Conservation (phyloP, 2,329 filamentous ascomycete species). For the Cryphonectria parasitica region DNA sequence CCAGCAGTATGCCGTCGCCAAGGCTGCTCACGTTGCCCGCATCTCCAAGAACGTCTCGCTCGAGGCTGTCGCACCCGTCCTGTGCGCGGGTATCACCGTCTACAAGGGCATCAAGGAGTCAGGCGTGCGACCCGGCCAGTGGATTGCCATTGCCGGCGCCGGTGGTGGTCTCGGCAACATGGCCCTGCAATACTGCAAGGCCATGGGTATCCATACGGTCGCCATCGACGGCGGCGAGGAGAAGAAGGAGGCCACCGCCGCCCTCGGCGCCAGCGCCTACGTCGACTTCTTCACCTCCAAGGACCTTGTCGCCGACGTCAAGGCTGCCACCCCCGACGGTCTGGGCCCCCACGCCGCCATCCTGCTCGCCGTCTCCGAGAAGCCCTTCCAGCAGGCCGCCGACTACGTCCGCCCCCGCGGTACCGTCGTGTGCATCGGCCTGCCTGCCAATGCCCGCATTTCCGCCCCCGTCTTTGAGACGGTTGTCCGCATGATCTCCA, state of each 20-base stretch:
- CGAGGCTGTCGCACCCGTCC: slow-evolving; percentile 68
- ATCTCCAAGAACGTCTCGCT: slow-evolving; percentile 66
- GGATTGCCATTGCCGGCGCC: slow-evolving; percentile 74
- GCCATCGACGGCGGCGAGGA: slow-evolving; percentile 84
- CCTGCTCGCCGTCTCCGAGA: slow-evolving; percentile 83
- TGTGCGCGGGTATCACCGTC: slow-evolving; percentile 76
- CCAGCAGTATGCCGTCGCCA: slow-evolving; percentile 72
- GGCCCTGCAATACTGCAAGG: slow-evolving; percentile 85
- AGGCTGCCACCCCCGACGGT: slow-evolving; percentile 77
- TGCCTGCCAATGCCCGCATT: slow-evolving; percentile 80
- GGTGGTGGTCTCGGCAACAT: slow-evolving; percentile 73
- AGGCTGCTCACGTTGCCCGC: slow-evolving; percentile 70
- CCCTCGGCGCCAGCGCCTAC: slow-evolving; percentile 72
- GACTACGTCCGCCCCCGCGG: slow-evolving; percentile 85
- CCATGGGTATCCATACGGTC: slow-evolving; percentile 82
- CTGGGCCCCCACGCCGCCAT: slow-evolving; percentile 87
- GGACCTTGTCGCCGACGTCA: slow-evolving; percentile 83
- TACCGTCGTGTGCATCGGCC: slow-evolving; percentile 83
- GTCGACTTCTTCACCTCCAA: slow-evolving; percentile 79
- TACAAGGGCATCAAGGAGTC: slow-evolving; percentile 80
- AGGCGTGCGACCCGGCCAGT: slow-evolving; percentile 66
- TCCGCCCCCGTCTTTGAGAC: slow-evolving; percentile 87
- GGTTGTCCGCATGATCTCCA: slow-evolving; percentile 86
- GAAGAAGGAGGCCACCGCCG: slow-evolving; percentile 72
- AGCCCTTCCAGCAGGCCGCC: slow-evolving; percentile 93